Base-by-base conservation (phyloP, 352 stramenopile species). In the Blastocystis sp. region DNA sequence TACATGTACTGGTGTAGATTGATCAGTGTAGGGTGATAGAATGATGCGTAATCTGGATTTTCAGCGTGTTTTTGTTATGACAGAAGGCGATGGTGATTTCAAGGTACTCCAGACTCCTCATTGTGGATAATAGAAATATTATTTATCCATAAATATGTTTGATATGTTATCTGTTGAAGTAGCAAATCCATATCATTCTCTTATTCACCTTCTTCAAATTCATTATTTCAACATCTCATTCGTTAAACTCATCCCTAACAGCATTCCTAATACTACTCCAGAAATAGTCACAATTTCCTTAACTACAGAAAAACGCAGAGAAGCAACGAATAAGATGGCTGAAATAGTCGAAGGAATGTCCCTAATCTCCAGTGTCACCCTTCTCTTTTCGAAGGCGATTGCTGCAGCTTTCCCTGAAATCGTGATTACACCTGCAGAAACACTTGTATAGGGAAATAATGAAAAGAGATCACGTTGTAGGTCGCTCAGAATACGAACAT, bases 31-130 rank as follows among this genome's bases (percentile, higher is more conserved):
- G 73, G 73, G 73, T 44, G 56, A 51, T 22, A n/a, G 19, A 0
- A 84, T 84, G 73, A 84, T 51, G 1, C 73, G 73, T 42, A 51
- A 84, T 40, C 53, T 66, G 15, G 37, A 84, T 48, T 56, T 56
- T 11, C 59, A 66, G 22, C 73, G 73, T 84, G 73, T 84, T 11
- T 84, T 84, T 69, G 73, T 84, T 2, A 64, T 84, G 11, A 69
- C 73, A 11, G 73, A 84, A 22, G 53, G 53, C 27, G 42, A 84
- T 4, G 73, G 68, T 24, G 44, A 53, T 51, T 84, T 37, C 51
- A 69, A 68, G 11, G 73, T 84, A 37, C 13, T 37, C 17, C 9
- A 42, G 37, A 9, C 27, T 9, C 73, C 73, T 48, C 42, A 60
- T 42, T 66, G 73, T n/a, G 73, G 73, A 56, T 84, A 84, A 79